Conservation (phyloP, 441 rosid genomes). For the Francoa sonchifolia region DNA sequence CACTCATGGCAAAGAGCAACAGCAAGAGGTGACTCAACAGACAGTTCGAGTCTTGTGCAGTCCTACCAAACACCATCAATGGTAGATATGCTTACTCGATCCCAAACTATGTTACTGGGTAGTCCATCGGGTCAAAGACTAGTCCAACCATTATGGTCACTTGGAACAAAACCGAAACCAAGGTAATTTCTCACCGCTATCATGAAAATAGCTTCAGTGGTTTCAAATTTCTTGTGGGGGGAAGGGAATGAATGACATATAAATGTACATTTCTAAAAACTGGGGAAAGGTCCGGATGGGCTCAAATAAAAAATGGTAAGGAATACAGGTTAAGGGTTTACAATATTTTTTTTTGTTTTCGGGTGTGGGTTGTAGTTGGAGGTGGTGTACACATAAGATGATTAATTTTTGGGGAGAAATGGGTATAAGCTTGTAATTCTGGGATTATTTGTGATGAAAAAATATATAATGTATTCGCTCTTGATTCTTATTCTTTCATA, state of each 20-base stretch:
- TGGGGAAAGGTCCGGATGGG: constrained; percentile 5
- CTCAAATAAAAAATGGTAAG: constrained; percentile 1
- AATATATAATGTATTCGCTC: constrained; percentile 17
- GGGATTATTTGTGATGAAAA: constrained; percentile 24
- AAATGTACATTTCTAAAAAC: constrained; percentile 42
- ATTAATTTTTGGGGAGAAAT: constrained; percentile 14
- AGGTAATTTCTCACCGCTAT: constrained; percentile 30
- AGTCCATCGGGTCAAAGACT: constrained; percentile 23
- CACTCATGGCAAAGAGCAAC: constrained; percentile 80
- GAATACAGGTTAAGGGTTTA: constrained; percentile 20
- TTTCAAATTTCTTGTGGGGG: constrained; percentile 18
- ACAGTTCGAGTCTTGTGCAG: constrained; percentile 38
- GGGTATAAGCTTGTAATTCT: constrained; percentile 29
- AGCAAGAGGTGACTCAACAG: constrained; percentile 48
- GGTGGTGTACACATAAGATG: constrained; percentile 29
- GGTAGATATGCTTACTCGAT: constrained; percentile 62
- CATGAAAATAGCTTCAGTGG: background rate
- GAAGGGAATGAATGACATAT: constrained; percentile 10
- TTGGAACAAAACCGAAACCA: too few relatives aligned
- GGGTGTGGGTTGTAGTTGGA: constrained; percentile 24
- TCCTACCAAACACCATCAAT: constrained; percentile 62
- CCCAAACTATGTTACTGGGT: constrained; percentile 46
- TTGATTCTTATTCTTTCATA: constrained; percentile 17
- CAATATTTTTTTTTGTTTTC: constrained; percentile 13
- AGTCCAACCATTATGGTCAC: too few relatives aligned